Evolutionary conservation across 805 yeast species (phyloP), one percentile per base, ranked within the genome.

Genomic region (Yarrowia hollandica): DNA sequence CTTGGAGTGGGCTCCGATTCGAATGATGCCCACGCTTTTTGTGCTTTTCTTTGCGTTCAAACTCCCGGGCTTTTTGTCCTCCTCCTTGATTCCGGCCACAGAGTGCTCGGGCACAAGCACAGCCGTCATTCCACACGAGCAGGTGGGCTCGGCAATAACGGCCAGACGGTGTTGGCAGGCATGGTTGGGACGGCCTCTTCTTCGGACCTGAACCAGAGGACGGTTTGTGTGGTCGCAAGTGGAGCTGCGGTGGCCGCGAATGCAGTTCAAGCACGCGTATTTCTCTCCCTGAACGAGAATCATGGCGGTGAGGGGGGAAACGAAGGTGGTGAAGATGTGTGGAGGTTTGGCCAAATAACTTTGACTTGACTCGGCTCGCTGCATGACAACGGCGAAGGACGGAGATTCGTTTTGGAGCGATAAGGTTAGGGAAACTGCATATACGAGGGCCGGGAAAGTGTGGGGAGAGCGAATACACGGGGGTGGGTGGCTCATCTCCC

Each of bases 211-310:
- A 11, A 91, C 84, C 37, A 92, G 75, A 21, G 94, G 89, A 46
- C 97, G 77, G 56, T 80, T 77, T 26, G 86, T 82, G 71, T 92
- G 99, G 58, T 81, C 82, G 71, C 99, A 92, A 59, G 85, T 82
- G 0, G 92, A 83, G 0, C 97, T 88, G 37, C 99, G 74, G 68
- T 92, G 99, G 15, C 98, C 98, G 41, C 97, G 76, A 21, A 94
- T 89, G 68, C 99, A 92, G 67, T 63, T 68, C 31, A 72, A 38
- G 21, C 61, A 90, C 3, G 96, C 88, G 69, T 87, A 86, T 66
- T 90, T 86, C 65, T 81, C 86, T 25, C 86, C 87, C 63, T 86
- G 87, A 66, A 86, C 87, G 57, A 88, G 73, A 57, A 90, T 87
- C 96, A 90, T 89, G 23, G 42, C 88, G 25, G 37, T 46, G 11